Conservation (phyloP, 108 stramenopile genomes). For the Skeletonema menzelii region DNA sequence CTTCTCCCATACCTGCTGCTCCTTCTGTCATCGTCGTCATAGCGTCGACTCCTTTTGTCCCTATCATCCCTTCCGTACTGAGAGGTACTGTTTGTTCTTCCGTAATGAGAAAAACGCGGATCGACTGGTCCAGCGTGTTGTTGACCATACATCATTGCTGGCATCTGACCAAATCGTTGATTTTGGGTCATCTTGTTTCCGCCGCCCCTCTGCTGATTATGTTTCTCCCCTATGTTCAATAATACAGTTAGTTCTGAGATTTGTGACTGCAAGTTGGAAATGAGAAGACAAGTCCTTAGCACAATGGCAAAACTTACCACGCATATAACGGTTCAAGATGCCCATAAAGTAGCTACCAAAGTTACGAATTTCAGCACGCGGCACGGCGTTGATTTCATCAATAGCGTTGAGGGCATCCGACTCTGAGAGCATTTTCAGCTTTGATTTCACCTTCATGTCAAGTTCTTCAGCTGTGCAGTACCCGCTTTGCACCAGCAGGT, state of each 20-base stretch:
- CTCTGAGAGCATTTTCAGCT: slow-evolving; percentile 77
- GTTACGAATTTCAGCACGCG: slow-evolving; percentile 65
- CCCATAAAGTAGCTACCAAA: slow-evolving; percentile 79
- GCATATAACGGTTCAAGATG: slow-evolving; percentile 85
- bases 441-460: slow-evolving; percentile 72
- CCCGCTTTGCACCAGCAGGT: slow-evolving; percentile 54
- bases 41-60: background rate
- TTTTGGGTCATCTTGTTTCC: slow-evolving; percentile 19
- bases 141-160: background rate
- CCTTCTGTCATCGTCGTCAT: background rate
- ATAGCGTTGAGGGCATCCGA: slow-evolving; percentile 79
- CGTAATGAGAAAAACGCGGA: slow-evolving; percentile 21
- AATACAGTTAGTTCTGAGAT: background rate
- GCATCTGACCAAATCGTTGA: background rate
- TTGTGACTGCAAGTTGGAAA: background rate
- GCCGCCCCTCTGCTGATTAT: slow-evolving; percentile 13
- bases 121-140: background rate
- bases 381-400: slow-evolving; percentile 67
- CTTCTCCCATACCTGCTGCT: slow-evolving; percentile 13
- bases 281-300: background rate
- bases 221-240: background rate
- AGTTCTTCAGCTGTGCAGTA: slow-evolving; percentile 73
- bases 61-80: background rate
- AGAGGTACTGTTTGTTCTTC: background rate
- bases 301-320: slow-evolving; percentile 38